Percentiles rank a stretch among this genome's conserved stretches.
Evolutionary conservation across 2,329 filamentous ascomycete genomes (phyloP).

Genomic region (Neurospora crassa): DNA sequence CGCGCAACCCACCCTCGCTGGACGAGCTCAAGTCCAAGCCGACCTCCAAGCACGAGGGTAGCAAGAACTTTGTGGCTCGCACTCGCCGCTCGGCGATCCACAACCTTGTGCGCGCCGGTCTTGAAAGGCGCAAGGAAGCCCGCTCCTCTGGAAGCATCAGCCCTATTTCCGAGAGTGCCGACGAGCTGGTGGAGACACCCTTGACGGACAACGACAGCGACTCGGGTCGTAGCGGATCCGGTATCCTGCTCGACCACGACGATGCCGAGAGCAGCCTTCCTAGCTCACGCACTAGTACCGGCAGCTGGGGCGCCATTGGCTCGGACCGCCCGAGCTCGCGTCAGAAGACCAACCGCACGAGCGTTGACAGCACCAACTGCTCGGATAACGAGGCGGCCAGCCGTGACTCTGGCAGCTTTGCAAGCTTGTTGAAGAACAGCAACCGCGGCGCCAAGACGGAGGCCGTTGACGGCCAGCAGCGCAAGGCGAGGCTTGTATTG

Average conservation of each 20-base stretch:
- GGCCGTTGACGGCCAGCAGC: slow-evolving; percentile 54
- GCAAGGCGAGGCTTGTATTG: slow-evolving; percentile 79
- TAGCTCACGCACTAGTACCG: slow-evolving; percentile 69
- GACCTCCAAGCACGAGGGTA: slow-evolving; percentile 86
- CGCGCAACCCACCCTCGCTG: slow-evolving; percentile 80
- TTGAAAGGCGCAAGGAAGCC: slow-evolving; percentile 73
- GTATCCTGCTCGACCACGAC: slow-evolving; percentile 63
- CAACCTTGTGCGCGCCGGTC: slow-evolving; percentile 81
- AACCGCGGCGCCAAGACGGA: slow-evolving; percentile 45
- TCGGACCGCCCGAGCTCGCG: slow-evolving; percentile 70
- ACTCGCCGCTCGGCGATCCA: slow-evolving; percentile 86
- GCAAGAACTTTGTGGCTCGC: slow-evolving; percentile 93
- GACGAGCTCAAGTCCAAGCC: slow-evolving; percentile 87
- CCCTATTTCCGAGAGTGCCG: slow-evolving; percentile 73
- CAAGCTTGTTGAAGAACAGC: slow-evolving; percentile 55
- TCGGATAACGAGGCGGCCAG: slow-evolving; percentile 33
- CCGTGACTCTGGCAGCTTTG: slow-evolving; percentile 50
- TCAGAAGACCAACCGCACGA: slow-evolving; percentile 52
- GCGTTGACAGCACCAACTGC: slow-evolving; percentile 56
- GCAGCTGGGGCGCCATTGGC: slow-evolving; percentile 68
- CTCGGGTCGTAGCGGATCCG: slow-evolving; percentile 62
- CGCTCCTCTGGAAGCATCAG: slow-evolving; percentile 71
- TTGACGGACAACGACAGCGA: slow-evolving; percentile 67
- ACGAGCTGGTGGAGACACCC: slow-evolving; percentile 53
- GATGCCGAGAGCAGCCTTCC: slow-evolving; percentile 56